Evolutionary conservation across 441 rosid species (phyloP), one percentile per base, ranked within the genome.

Genomic region (Breynia disticha): DNA sequence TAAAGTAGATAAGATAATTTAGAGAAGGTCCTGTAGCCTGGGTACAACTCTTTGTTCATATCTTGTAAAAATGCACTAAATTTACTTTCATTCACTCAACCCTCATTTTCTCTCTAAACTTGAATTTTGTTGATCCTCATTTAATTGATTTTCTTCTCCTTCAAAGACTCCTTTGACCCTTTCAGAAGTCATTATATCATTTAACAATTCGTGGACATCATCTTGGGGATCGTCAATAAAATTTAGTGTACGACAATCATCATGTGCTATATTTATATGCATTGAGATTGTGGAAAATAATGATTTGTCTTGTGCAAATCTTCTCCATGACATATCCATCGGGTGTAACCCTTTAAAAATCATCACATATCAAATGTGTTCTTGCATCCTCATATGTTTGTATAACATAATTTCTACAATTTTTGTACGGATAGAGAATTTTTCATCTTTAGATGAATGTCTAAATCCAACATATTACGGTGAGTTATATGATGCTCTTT

Each of bases 401-500:
- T 37, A 37, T 37, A 5, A 11, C n/a, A n/a, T n/a, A n/a, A 37
- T 37, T n/a, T n/a, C n/a, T n/a, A n/a, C n/a, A n/a, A n/a, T 37
- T 37, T 37, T 37, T 37, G 11, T 11, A 37, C 6, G 41, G 11
- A 37, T 11, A 37, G 11, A 5, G 11, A 6, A 37, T 11, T 37
- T 37, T 37, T 6, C 41, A n/a, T n/a, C n/a, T n/a, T n/a, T n/a
- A n/a, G n/a, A n/a, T n/a, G n/a, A n/a, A n/a, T n/a, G n/a, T n/a
- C n/a, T n/a, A n/a, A n/a, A n/a, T n/a, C 76, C 90, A 32, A 62
- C 50, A 50, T 93, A 88, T 72, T 78, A 76, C 75, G 71, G 80
- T 0, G 72, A 68, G 57, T 64, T 91, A 68, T 91, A 83, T 64
- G 69, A 72, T 61, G 85, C 94, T 52, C 76, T 91, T 35, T 91